Base-by-base conservation (phyloP, 257 asterid species). In the Nicotiana tomentosiformis region DNA sequence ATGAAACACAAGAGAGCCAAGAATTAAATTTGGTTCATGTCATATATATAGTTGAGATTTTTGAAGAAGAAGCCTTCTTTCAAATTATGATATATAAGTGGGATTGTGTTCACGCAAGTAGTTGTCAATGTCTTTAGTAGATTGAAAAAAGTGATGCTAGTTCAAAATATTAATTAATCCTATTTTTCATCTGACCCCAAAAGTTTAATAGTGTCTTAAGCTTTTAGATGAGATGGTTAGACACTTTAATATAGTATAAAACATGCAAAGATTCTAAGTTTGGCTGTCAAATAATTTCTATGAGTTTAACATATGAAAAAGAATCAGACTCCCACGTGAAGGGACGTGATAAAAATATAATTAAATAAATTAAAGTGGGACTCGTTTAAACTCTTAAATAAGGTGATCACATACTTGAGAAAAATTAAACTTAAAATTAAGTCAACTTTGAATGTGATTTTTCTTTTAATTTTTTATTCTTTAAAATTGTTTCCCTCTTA, bases 71-170 rank as follows among this genome's bases (percentile, higher is more conserved):
- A 53, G 3, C 35, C 58, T n/a, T 0, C 6, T 10, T 57, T 26
- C 37, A 72, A 12, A 72, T 43, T 69, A 20, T 30, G 12, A 20
- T 35, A 46, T n/a, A 67, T 43, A 49, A 9, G 18, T 23, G 76
- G 82, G 23, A 49, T 84, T 23, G 82, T 81, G 89, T 84, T 14
- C 84, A 86, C 87, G 84, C 62, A 67, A 86, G 62, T 32, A 10
- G 23, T 62, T 83, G 11, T 29, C 0, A 7, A 66, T 80, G 30
- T 66, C 32, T 67, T 49, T 33, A 80, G 66, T 65, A 62, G 62
- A 70, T 83, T 70, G 84, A 49, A 46, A 82, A 26, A 62, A 23
- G 20, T 30, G 4, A 66, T 5, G 6, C 2, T 61, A 9, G 9
- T 7, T 5, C 12, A 64, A 26, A 26, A 12, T 65, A 65, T 26